Evolutionary conservation across 768 basidiomycete genomes (phyloP).

Genomic region (Podaxis sp.): DNA sequence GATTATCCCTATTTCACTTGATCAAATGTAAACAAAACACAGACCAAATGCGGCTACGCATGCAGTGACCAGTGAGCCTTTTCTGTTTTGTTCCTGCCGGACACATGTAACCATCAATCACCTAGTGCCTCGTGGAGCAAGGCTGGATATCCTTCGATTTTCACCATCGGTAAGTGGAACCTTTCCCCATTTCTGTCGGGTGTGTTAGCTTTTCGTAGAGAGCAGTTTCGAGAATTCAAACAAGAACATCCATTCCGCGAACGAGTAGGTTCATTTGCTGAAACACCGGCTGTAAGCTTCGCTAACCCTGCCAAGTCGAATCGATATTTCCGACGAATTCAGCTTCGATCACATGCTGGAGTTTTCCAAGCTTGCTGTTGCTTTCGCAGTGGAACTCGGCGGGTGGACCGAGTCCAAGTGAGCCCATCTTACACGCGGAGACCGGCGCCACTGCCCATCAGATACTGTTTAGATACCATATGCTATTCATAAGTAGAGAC

Average conservation of each 20-base stretch:
- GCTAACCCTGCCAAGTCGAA: slow-evolving; percentile 50
- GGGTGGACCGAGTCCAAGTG: slow-evolving; percentile 38
- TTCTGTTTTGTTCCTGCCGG: slow-evolving; percentile 27
- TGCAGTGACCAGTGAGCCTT: slow-evolving; percentile 83
- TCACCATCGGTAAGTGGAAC: slow-evolving; percentile 68
- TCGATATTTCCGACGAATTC: slow-evolving; percentile 86
- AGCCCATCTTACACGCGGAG: background rate
- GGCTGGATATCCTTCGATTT: slow-evolving; percentile 83
- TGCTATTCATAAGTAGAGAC: background rate
- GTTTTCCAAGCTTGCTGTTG: slow-evolving; percentile 82
- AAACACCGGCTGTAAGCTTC: slow-evolving; percentile 12
- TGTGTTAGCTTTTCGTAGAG: slow-evolving; percentile 39
- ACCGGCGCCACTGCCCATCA: background rate
- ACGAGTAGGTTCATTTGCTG: slow-evolving; percentile 61
- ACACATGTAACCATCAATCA: slow-evolving; percentile 25
- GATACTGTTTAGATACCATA: slow-evolving; percentile 1
- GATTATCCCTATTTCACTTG: slow-evolving; percentile 4
- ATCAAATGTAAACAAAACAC: slow-evolving; percentile 16
- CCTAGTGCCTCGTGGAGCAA: slow-evolving; percentile 76
- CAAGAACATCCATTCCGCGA: slow-evolving; percentile 76
- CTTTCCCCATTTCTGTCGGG: slow-evolving; percentile 17
- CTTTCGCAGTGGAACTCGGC: slow-evolving; percentile 76
- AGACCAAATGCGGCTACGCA: slow-evolving; percentile 92
- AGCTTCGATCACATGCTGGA: slow-evolving; percentile 88
- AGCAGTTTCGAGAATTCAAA: slow-evolving; percentile 77